These are phyloP conservation scores for Ogataea nitratoaversa DNA, from an alignment of 805 yeast genomes.

Conservation along the genomic window DNA sequence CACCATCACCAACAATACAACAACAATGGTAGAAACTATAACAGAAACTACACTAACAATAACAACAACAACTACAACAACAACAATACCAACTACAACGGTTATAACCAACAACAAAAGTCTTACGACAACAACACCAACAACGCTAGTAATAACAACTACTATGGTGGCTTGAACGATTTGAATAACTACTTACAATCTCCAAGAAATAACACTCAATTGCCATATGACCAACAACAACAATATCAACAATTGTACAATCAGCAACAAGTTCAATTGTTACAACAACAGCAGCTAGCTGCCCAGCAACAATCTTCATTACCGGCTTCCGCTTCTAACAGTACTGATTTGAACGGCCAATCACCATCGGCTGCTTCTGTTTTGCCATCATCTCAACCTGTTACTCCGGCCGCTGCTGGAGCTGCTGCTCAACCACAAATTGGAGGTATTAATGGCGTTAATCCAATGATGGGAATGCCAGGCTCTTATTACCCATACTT, in stretches of 20 bases:
- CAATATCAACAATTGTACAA: conserved; percentile 20
- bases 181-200: conserved; percentile 25
- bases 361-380: conserved; percentile 12
- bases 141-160: conserved; percentile 16
- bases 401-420: conserved; percentile 13
- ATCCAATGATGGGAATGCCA: conserved; percentile 30
- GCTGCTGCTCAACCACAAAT: conserved; percentile 13
- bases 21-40: conserved; percentile 15
- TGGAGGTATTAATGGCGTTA: conserved; percentile 21
- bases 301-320: conserved; percentile 16
- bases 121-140: conserved; percentile 16
- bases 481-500: conserved; percentile 29
- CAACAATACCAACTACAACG: conserved; percentile 14
- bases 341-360: conserved; percentile 13
- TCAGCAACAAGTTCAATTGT: conserved; percentile 16
- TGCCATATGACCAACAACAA: conserved; percentile 21
- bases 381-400: conserved; percentile 12
- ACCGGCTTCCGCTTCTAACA: conserved; percentile 13
- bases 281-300: conserved; percentile 16
- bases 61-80: conserved; percentile 20
- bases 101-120: conserved; percentile 19
- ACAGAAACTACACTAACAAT: conserved; percentile 15
- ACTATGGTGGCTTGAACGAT: conserved; percentile 22
- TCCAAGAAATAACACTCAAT: conserved; percentile 21
- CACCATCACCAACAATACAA: conserved; percentile 10